Base-by-base conservation (phyloP, 1,284 basidiomycete species). In the Ganoderma leucocontextum region DNA sequence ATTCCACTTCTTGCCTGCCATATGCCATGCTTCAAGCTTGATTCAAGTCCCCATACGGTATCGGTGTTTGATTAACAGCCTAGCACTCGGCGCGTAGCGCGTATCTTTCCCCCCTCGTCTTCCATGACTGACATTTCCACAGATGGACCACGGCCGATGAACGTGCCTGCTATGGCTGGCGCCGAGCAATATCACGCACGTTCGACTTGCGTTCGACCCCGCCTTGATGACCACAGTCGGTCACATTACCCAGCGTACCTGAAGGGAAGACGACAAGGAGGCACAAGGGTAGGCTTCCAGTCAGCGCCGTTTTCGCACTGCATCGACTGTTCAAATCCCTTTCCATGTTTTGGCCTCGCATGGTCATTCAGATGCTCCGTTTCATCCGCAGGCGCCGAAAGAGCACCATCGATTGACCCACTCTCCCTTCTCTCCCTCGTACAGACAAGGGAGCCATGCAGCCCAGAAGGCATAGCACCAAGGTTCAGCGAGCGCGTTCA, bases 381-480 rank as follows among this genome's bases (percentile, higher is more conserved):
- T 33, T 33, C 25, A 55, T 55, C 19, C 55, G 2, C n/a, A 5
- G n/a, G 55, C 8, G n/a, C 7, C 35, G 19, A 36, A 19, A 19
- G 35, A 9, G 55, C 19, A 33, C n/a, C 17, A 33, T 57, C 55
- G 17, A 57, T 17, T 12, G 29, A 17, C 29, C 35, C 9, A 15
- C 25, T 33, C 22, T 35, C 55, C 33, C 36, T 12, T 22, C 19
- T 13, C 5, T n/a, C 36, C 19, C 2, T 22, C 33, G 5, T n/a
- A 6, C 35, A 38, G 15, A 19, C 35, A 1, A 19, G 9, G 8
- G 29, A 12, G 9, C 19, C n/a, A 58, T 58, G 55, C 55, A 58
- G 12, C 55, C 55, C 19, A 33, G 62, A 55, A 58, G 66, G 41
- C 62, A 67, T 22, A 61, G n/a, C 17, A 35, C 25, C 12, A 53